phyloP scores from a whole-genome alignment of 345 rosid species.

The Ailanthus altissimus region DNA sequence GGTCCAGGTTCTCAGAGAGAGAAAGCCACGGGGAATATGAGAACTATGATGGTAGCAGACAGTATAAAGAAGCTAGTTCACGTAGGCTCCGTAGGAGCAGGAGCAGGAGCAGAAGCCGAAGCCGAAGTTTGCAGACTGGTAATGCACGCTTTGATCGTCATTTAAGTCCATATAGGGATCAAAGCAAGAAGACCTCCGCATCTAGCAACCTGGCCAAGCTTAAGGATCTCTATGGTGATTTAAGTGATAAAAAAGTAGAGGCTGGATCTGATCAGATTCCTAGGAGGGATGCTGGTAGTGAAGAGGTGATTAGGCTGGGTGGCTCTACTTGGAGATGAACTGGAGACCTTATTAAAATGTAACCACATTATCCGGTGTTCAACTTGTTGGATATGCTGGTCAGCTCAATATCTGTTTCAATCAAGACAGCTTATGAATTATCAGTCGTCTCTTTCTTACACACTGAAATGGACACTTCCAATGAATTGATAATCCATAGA shows the following conservation, averaged over 20 bases:
- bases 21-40: constrained; percentile 45
- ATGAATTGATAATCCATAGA: too few species aligned
- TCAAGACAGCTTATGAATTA: background rate
- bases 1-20: constrained; percentile 44
- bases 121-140: constrained; percentile 52
- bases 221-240: constrained; percentile 83
- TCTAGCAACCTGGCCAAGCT: constrained; percentile 89
- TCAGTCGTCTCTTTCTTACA: background rate
- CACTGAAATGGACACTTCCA: background rate
- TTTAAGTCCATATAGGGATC: constrained; percentile 51
- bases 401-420: background rate
- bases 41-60: constrained; percentile 40
- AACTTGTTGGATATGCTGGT: background rate
- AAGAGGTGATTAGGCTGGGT: constrained; percentile 93
- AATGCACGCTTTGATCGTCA: constrained; percentile 45
- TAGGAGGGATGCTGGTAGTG: constrained; percentile 57
- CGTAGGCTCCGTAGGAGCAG: constrained; percentile 48
- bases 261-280: constrained; percentile 49
- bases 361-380: background rate
- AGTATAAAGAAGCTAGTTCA: constrained; percentile 39
- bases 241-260: constrained; percentile 51
- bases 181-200: constrained; percentile 49
- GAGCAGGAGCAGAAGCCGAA: constrained; percentile 66
- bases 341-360: background rate
- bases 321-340: constrained; percentile 71